Evolutionary conservation across 1,284 basidiomycete species (phyloP), one percentile per base, ranked within the genome.

Genomic region (Pulveroboletus sp.): DNA sequence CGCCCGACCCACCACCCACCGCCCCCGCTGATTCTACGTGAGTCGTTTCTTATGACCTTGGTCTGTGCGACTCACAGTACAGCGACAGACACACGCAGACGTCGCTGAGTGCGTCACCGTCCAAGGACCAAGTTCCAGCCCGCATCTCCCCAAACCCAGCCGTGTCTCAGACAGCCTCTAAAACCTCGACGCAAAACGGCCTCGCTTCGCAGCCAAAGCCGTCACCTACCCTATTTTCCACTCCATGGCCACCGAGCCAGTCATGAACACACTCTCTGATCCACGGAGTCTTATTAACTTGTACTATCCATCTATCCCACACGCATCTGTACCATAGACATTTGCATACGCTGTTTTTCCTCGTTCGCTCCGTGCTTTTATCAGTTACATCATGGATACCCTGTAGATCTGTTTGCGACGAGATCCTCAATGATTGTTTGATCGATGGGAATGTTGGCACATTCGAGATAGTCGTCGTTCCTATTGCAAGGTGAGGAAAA

Each of bases 391-490:
- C 49, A 65, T 38, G n/a, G 33, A 33, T 35, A 26, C 39, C n/a
- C 22, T 6, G 24, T 44, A 54, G 49, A 49, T 59, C 43, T 26
- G 14, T 31, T 40, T 31, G 45, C 33, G 26, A 88, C 68, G 48
- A 89, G 68, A 54, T 81, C 75, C 61, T 85, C 81, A 24, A 85
- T 74, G 56, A 89, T 78, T 5, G 74, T 72, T 42, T 67, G 69
- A 63, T 88, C 80, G 36, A 87, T 74, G 8, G 82, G 77, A 38
- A 93, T 91, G 43, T 79, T 76, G 31, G 85, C 83, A 31, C 78
- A 78, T 28, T 68, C 70, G 22, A 94, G 78, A 70, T 93, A 93
- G 12, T 88, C 60, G 38, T 65, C 88, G 59, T 90, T 92, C 92
- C 91, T 91, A 28, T 22, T 15, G 20, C 24, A 33, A 42, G 22